Evolutionary conservation across 805 yeast species (phyloP), one percentile per base, ranked within the genome.

Genomic region (Yueomyces sinensis): DNA sequence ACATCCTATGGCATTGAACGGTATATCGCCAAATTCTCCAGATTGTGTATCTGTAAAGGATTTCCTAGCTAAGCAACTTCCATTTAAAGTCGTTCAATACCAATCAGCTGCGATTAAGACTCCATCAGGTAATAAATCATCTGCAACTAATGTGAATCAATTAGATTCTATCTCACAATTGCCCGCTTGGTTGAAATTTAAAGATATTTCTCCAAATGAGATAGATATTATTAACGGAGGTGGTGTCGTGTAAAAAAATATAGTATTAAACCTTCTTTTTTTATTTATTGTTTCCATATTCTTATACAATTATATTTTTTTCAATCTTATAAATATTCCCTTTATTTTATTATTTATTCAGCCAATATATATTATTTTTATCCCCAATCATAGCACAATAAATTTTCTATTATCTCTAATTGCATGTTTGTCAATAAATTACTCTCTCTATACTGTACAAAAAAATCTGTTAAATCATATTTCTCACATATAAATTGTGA

Each of bases 191-290:
- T 86, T 81, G 65, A 76, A 78, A 59, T 81, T 77, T 53, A 62
- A 66, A 29, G 61, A 65, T 0, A 66, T 82, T 18, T 76, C 72
- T 29, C 82, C 72, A 15, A 36, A 45, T 13, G 98, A 89, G 59
- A 74, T 80, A 19, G 95, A 82, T 9, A 70, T 73, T 43, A 73
- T 89, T 46, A 70, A 75, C 46, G 66, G 71, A 35, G 98, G 97
- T 37, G 96, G 95, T 45, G 95, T 94, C 25, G 33, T 32, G 14
- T 45, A 39, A 32, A 20, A 20, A 20, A 20, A 20, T 20, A 20
- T n/a, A n/a, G n/a, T n/a, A n/a, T n/a, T n/a, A n/a, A n/a, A n/a
- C n/a, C n/a, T n/a, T n/a, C n/a, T n/a, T n/a, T n/a, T n/a, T n/a
- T n/a, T n/a, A n/a, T n/a, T n/a, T n/a, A n/a, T n/a, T n/a, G n/a